A percentile compares a stretch with the other conserved stretches of the same genome.
Conservation (phyloP, 2,329 filamentous ascomycete species). For the Trichoderma breve region DNA sequence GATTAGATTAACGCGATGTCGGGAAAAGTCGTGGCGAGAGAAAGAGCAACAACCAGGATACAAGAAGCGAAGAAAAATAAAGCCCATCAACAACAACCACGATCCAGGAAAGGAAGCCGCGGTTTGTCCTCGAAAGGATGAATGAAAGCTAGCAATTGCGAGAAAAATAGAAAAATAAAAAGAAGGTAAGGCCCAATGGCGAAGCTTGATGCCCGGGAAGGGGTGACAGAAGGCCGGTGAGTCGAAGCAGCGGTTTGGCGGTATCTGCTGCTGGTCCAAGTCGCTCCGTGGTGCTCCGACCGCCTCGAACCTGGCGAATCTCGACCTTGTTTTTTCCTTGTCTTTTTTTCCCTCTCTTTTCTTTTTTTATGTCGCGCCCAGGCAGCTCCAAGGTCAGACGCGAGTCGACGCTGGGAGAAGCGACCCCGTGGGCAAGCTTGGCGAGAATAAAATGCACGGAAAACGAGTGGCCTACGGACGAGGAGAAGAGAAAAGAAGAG, state of each 20-base stretch:
- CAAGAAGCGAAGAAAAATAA: slow-evolving; percentile 9
- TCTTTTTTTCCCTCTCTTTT: not conserved
- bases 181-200: slow-evolving; percentile 16
- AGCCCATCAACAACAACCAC: not conserved
- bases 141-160: not conserved
- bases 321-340: not conserved
- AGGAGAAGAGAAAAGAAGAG: not conserved
- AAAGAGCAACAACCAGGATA: slow-evolving; percentile 13
- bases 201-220: slow-evolving; percentile 1
- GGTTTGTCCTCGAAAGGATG: not conserved
- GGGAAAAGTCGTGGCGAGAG: slow-evolving; percentile 9
- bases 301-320: slow-evolving; percentile 10
- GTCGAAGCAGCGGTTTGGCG: slow-evolving; percentile 1
- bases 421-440: slow-evolving; percentile 14
- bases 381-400: slow-evolving; percentile 1
- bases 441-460: slow-evolving; percentile 7
- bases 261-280: slow-evolving; percentile 10
- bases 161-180: not conserved
- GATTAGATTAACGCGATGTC: slow-evolving; percentile 10
- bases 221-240: slow-evolving; percentile 13
- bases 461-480: not conserved
- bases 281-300: slow-evolving; percentile 4
- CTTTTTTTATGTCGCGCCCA: not conserved
- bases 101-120: not conserved
- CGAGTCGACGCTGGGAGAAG: slow-evolving; percentile 14